phyloP scores from a whole-genome alignment of 441 rosid species.

The Euphorbia corollata region DNA sequence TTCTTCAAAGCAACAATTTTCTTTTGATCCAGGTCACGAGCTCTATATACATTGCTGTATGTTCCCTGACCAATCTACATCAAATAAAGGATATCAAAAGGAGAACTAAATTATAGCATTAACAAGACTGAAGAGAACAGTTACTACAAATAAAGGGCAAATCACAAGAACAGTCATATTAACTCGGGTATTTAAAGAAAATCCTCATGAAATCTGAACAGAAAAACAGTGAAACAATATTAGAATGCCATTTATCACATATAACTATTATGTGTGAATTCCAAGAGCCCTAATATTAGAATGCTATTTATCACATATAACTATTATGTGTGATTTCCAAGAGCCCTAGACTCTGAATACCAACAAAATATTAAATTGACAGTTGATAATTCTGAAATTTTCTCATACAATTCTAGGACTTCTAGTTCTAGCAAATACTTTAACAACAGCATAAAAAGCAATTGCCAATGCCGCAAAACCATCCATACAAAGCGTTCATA shows the following conservation, averaged over 20 bases:
- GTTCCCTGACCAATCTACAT: slow-evolving; percentile 99
- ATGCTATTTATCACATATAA: background rate
- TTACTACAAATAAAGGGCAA: slow-evolving; percentile 7
- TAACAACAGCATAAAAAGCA: background rate
- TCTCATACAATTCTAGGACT: background rate
- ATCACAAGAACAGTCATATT: background rate
- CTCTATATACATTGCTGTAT: slow-evolving; percentile 91
- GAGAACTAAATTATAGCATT: slow-evolving; percentile 10
- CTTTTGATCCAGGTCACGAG: slow-evolving; percentile 81
- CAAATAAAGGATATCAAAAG: slow-evolving; percentile 17
- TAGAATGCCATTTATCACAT: background rate
- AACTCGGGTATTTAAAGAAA: background rate
- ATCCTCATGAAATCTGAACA: background rate
- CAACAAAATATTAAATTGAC: background rate
- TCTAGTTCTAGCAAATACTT: background rate
- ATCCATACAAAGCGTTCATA: background rate
- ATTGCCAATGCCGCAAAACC: background rate
- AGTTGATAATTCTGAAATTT: background rate
- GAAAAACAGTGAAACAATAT: background rate
- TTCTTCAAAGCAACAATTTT: slow-evolving; percentile 84
- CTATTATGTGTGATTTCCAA: too few species aligned
- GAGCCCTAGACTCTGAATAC: background rate
- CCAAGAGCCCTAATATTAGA: background rate
- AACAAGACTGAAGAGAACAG: slow-evolving; percentile 8
- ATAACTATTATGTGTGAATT: too few species aligned